These are phyloP conservation scores for Poa annua DNA, from an alignment of 176 grass and related monocot species.

Conservation along the genomic window DNA sequence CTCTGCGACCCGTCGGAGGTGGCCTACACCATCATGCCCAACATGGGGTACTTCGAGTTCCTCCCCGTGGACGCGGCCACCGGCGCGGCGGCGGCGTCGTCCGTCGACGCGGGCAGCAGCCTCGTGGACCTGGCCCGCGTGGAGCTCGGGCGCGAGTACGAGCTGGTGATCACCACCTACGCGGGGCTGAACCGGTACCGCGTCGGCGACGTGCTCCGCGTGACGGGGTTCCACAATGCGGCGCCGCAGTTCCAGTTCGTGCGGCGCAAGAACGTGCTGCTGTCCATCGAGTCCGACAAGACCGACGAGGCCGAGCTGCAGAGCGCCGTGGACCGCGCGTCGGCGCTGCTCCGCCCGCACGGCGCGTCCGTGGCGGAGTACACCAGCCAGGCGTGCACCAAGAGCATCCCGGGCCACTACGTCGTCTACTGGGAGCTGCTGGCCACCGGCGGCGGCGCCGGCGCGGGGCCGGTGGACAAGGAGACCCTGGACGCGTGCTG, in stretches of 20 bases:
- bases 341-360: conserved; percentile 73
- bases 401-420: conserved; percentile 84
- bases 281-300: conserved; percentile 97
- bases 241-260: conserved; percentile 93
- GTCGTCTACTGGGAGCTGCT: conserved; percentile 97
- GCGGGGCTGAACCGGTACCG: conserved; percentile 88
- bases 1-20: conserved; percentile 87
- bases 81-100: conserved; percentile 7
- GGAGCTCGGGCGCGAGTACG: conserved; percentile 82
- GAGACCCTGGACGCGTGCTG: conserved; percentile 67
- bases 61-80: conserved; percentile 54
- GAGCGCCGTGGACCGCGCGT: conserved; percentile 75
- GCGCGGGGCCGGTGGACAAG: conserved; percentile 5
- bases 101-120: conserved; percentile 33
- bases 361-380: conserved; percentile 82
- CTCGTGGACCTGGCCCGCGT: conserved; percentile 90
- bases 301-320: conserved; percentile 97
- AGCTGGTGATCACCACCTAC: conserved; percentile 98
- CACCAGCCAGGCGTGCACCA: conserved; percentile 88
- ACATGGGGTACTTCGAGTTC: conserved; percentile 99
- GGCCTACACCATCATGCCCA: conserved; percentile 99
- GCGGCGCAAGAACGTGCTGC: conserved; percentile 92
- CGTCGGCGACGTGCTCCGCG: conserved; percentile 89
- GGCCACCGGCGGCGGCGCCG: conserved; percentile 4
- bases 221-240: conserved; percentile 80